These are phyloP conservation scores for Malus hybrid DNA, from an alignment of 331 rosid species.

Conservation along the genomic window DNA sequence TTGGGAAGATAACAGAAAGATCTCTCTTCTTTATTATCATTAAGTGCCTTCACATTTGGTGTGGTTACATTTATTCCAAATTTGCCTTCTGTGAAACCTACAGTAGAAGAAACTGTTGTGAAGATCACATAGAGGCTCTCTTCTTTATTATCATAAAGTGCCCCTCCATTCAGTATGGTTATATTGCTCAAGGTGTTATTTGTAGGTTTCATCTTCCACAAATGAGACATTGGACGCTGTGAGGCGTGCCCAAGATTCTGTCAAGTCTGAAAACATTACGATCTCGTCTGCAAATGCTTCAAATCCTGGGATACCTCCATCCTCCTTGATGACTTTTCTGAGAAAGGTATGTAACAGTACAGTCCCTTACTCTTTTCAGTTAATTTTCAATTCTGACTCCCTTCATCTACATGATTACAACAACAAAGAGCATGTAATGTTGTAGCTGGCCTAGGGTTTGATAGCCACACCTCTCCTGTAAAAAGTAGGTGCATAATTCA, in stretches of 20 bases:
- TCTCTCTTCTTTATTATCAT: background rate
- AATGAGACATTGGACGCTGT: constrained; percentile 59
- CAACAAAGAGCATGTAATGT: too few species aligned
- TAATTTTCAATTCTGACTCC: background rate
- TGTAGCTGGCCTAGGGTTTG: too few species aligned
- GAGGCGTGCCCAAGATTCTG: constrained; percentile 64
- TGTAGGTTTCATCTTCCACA: constrained; percentile 69
- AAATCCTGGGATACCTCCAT: constrained; percentile 96
- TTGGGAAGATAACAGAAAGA: background rate
- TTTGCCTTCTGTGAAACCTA: background rate
- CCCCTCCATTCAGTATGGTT: background rate
- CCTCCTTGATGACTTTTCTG: constrained; percentile 79
- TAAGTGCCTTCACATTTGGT: background rate
- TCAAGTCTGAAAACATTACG: constrained; percentile 47
- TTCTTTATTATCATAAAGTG: background rate
- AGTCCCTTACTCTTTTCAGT: background rate
- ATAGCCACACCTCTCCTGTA: too few species aligned
- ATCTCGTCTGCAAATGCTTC: constrained; percentile 54
- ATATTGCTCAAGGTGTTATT: background rate
- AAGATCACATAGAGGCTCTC: background rate
- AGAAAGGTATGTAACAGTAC: constrained; percentile 41
- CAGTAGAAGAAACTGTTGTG: constrained; percentile 1
- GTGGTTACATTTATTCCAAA: background rate
- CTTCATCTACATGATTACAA: background rate
- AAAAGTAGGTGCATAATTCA: too few species aligned